Conservation (phyloP, 2,329 filamentous ascomycete species). For the Ophiosphaerella korrae region DNA sequence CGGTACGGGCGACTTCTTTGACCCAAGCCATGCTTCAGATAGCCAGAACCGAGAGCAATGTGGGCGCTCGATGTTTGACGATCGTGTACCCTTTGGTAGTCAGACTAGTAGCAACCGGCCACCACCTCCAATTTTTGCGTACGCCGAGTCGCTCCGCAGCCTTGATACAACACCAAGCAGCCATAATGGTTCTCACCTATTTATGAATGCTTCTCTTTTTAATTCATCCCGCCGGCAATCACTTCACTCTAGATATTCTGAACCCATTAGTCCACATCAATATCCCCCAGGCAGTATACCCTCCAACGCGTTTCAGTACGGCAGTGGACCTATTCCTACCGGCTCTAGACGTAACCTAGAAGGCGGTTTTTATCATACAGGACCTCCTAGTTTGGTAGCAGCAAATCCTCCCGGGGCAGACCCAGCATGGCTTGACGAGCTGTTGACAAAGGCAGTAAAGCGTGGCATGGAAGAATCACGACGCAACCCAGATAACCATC, state of each 20-base stretch:
- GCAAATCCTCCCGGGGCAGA: slow-evolving; percentile 12
- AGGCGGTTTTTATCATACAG: slow-evolving; percentile 1
- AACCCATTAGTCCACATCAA: slow-evolving; percentile 14
- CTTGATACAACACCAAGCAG: slow-evolving; percentile 6
- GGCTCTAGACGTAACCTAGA: neutral
- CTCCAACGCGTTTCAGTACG: slow-evolving; percentile 28
- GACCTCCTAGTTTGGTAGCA: neutral
- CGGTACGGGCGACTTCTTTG: slow-evolving; percentile 26
- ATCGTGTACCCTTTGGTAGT: slow-evolving; percentile 9
- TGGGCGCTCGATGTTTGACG: slow-evolving; percentile 20
- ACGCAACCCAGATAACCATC: slow-evolving; percentile 3
- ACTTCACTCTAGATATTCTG: slow-evolving; percentile 10
- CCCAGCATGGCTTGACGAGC: slow-evolving; percentile 18
- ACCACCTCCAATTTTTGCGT: slow-evolving; percentile 13
- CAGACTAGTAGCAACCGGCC: neutral
- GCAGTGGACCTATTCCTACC: slow-evolving; percentile 31
- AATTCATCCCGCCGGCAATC: neutral
- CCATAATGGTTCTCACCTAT: neutral
- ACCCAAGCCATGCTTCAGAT: slow-evolving; percentile 19
- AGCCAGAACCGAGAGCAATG: slow-evolving; percentile 6
- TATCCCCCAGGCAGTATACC: slow-evolving; percentile 8
- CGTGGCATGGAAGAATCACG: slow-evolving; percentile 26
- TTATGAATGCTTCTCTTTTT: neutral
- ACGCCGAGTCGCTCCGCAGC: slow-evolving; percentile 17
- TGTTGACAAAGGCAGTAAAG: slow-evolving; percentile 27